Base-by-base conservation (phyloP, 495 filamentous ascomycete genomes). In the Talaromyces proteolyticus region DNA sequence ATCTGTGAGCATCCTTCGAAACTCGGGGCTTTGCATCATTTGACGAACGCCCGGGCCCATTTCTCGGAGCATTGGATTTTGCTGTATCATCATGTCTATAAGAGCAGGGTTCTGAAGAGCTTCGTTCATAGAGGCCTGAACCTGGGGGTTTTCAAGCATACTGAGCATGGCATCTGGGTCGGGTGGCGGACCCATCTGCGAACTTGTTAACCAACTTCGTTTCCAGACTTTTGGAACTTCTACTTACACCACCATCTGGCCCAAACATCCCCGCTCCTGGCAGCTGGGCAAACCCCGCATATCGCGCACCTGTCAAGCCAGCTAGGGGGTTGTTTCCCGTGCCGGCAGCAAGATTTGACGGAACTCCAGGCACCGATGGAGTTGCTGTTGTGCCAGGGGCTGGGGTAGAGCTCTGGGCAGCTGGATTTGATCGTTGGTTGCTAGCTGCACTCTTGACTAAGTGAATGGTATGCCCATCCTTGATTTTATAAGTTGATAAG, bases 1-100 rank as follows among this genome's bases (percentile, higher is more conserved):
- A 58, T 94, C 89, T n/a, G 91, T 92, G 78, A 99, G 84, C 89
- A 97, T 95, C 17, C 87, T 78, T 52, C 94, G 81, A 61, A 96
- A 91, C 47, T 87, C 78, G 0, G 91, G 89, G 20, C 88, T 91
- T 50, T 87, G 80, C 58, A 99, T 76, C 66, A 96, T 82, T 58
- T 92, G 78, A 47, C 89, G 86, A 17, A 85, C 87, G 49, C 86
- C 81, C 18, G 91, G 90, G 24, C 85, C 80, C 70, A 89, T 89
- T 51, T 85, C 80, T 44, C 89, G 87, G 3, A 96, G 79, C 79
- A 89, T 84, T 7, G 94, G 94, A 62, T 91, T 94, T 44, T 85
- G 79, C 50, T 86, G 78, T 49, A 95, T 89, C 81, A 97, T 91
- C 77, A 91, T 85, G 54, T 96, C 88, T 54, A 97, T 78, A 62